phyloP scores from a whole-genome alignment of 2,329 filamentous ascomycete genomes.

The Alternaria conjuncta region DNA sequence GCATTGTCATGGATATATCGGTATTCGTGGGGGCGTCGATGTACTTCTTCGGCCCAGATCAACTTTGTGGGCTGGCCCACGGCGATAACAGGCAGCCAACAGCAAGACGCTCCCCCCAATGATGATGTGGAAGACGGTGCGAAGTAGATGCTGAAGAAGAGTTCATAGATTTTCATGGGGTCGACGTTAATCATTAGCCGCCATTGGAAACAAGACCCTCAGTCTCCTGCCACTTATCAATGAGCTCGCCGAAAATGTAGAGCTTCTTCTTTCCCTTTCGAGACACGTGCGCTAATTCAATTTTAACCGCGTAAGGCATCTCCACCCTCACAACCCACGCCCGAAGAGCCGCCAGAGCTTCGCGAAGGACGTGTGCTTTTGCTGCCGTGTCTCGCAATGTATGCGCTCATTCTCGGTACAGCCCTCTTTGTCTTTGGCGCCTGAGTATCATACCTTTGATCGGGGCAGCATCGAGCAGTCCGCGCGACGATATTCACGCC shows the following conservation, averaged over 20 bases:
- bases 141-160: not conserved
- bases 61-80: not conserved
- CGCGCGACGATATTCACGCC: not conserved
- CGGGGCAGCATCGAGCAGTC: not conserved
- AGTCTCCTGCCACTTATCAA: not conserved
- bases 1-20: not conserved
- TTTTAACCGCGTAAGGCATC: not conserved
- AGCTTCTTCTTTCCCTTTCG: not conserved
- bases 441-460: not conserved
- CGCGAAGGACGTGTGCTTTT: not conserved
- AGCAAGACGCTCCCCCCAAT: not conserved
- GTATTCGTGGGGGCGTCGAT: not conserved
- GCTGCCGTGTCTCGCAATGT: not conserved
- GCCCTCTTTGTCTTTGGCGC: not conserved
- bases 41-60: not conserved
- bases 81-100: not conserved
- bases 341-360: not conserved
- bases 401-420: not conserved
- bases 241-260: not conserved
- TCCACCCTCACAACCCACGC: not conserved
- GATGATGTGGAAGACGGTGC: not conserved
- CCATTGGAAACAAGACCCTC: not conserved
- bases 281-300: not conserved
- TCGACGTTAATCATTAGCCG: not conserved
- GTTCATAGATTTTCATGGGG: not conserved